phyloP scores from a whole-genome alignment of 2,329 filamentous ascomycete genomes.

The Nemania bipapillata region DNA sequence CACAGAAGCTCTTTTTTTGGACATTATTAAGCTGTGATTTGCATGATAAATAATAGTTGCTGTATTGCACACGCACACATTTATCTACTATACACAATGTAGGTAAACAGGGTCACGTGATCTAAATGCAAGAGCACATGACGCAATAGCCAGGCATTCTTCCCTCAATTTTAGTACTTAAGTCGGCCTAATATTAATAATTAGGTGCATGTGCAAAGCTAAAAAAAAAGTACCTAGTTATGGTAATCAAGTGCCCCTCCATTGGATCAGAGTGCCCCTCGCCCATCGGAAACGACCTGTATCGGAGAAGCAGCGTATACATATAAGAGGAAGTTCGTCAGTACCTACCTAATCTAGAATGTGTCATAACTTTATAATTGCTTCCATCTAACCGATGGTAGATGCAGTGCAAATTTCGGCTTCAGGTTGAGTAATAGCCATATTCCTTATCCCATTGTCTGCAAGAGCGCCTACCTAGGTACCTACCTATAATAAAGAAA shows the following conservation, averaged over 20 bases:
- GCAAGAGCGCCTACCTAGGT: too few relatives aligned
- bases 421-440: neutral
- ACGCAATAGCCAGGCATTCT: conserved; percentile 40
- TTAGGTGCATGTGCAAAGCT: neutral
- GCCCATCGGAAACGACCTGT: conserved; percentile 34
- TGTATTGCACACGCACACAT: too few relatives aligned
- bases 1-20: too few relatives aligned
- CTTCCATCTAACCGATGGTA: neutral
- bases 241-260: conserved; percentile 49
- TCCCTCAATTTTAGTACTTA: conserved; percentile 24
- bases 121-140: conserved; percentile 10
- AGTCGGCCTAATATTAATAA: too few relatives aligned
- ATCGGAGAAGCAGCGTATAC: conserved; percentile 34
- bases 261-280: conserved; percentile 42
- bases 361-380: neutral
- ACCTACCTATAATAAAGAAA: neutral
- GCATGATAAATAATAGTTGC: too few relatives aligned
- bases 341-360: neutral
- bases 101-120: conserved; percentile 18
- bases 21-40: too few relatives aligned
- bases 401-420: neutral
- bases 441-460: neutral
- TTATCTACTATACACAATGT: neutral
- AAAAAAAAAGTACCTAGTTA: too few relatives aligned
- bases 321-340: neutral